phyloP scores from a whole-genome alignment of 108 stramenopile genomes.

The Thalassiosira profunda region DNA sequence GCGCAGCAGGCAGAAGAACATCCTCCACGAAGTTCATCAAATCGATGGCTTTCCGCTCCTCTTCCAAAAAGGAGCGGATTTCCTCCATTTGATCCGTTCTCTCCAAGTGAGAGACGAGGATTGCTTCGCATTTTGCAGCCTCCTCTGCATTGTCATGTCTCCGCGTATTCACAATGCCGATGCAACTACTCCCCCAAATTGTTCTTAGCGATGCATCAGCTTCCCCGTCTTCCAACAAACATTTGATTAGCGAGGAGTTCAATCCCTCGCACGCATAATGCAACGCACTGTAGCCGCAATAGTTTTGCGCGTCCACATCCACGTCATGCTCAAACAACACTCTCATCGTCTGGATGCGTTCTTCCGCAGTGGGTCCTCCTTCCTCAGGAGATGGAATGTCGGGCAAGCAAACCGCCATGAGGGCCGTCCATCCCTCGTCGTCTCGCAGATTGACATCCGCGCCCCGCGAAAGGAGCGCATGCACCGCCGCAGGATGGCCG shows the following conservation, averaged over 20 bases:
- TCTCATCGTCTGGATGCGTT: slow-evolving; percentile 27
- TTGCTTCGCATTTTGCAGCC: slow-evolving; percentile 29
- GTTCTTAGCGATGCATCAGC: slow-evolving; percentile 35
- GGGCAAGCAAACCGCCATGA: slow-evolving; percentile 47
- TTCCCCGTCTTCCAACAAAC: slow-evolving; percentile 30
- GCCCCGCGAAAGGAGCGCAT: slow-evolving; percentile 13
- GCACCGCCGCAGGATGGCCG: slow-evolving; percentile 35
- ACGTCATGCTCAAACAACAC: slow-evolving; percentile 7
- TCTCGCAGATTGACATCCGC: slow-evolving; percentile 22
- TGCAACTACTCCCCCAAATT: slow-evolving; percentile 41
- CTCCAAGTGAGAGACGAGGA: slow-evolving; percentile 23
- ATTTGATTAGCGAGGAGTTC: slow-evolving; percentile 29
- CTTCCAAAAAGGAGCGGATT: slow-evolving; percentile 32
- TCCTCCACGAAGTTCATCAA: slow-evolving; percentile 38
- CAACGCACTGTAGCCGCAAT: slow-evolving; percentile 47
- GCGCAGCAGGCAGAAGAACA: slow-evolving; percentile 38
- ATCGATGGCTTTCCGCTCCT: slow-evolving; percentile 30
- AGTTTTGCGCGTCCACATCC: slow-evolving; percentile 37
- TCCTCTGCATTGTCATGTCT: slow-evolving; percentile 14
- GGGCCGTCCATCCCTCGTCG: slow-evolving; percentile 51
- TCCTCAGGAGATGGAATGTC: slow-evolving; percentile 32
- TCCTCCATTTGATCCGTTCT: neutral
- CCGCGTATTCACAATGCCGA: slow-evolving; percentile 23
- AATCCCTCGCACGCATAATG: slow-evolving; percentile 47
- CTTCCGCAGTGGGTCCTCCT: slow-evolving; percentile 34